Evolutionary conservation across 108 stramenopile species (phyloP), one percentile per base, ranked within the genome.

Genomic region (Stephanodiscus triporus): DNA sequence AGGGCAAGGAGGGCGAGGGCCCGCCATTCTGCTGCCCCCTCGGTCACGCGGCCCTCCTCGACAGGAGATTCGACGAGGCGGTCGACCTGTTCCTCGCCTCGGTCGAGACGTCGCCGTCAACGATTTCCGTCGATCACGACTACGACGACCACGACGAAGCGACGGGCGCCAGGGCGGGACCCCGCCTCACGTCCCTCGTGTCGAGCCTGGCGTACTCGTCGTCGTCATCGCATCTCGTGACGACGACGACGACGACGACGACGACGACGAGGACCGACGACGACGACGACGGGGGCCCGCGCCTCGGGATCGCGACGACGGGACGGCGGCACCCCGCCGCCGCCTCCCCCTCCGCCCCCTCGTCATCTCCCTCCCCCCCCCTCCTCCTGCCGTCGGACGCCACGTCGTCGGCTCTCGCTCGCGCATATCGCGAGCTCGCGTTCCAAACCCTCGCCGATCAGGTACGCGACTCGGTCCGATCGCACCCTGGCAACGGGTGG

Each of bases 391-490:
- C 75, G 22, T 77, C 81, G n/a, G 77, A 82, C 19, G 87, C 87
- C 9, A 77, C 80, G 10, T 85, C 87, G 11, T 78, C 76, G 11
- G 85, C 87, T 13, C 53, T 88, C 27, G 82, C 87, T 68, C 73
- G 76, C 32, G 51, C 85, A 0, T 88, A 88, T 38, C 80, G 85
- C 55, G 68, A 80, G 26, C 43, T 86, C 38, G 87, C 79, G 45
- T 88, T 88, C 63, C 85, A 85, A 54, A 86, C 83, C 30, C 51
- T 84, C 58, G 85, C 87, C 13, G 83, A 85, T 67, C 87, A 88
- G 47, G 87, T 88, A 0, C 75, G 76, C 29, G 32, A 29, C 23
- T 76, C 73, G 23, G 87, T 88, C 16, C 48, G 70, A 30, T 42
- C 76, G 19, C 83, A 84, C 70, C 75, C 74, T 11, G 85, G 85